These are phyloP conservation scores for Naematelia encephala DNA, from an alignment of 768 basidiomycete species.

Conservation along the genomic window DNA sequence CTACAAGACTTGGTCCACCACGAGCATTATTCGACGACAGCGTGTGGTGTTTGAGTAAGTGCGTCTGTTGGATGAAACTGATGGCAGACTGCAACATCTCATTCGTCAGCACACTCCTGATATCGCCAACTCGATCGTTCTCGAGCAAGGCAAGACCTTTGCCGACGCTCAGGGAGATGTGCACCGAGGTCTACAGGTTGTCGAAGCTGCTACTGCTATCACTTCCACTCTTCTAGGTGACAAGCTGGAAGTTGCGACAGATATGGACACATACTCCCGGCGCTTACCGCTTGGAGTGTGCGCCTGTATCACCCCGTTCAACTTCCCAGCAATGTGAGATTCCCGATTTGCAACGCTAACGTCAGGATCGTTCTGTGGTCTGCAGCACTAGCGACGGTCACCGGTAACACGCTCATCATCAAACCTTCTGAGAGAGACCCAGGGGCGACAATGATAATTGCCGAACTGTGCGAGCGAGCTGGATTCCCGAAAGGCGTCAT, in stretches of 20 bases:
- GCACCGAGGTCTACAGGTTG: conserved; percentile 76
- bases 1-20: conserved; percentile 81
- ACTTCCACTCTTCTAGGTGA: conserved; percentile 84
- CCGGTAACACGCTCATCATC: conserved; percentile 85
- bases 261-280: conserved; percentile 87
- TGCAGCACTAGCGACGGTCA: conserved; percentile 55
- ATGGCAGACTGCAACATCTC: conserved; percentile 73
- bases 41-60: conserved; percentile 81
- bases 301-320: conserved; percentile 62
- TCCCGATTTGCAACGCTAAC: conserved; percentile 73
- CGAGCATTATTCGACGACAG: conserved; percentile 81
- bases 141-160: conserved; percentile 94
- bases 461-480: conserved; percentile 85
- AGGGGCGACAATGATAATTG: conserved; percentile 95
- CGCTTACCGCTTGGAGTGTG: conserved; percentile 83
- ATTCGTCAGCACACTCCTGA: conserved; percentile 81
- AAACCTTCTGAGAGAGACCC: conserved; percentile 97
- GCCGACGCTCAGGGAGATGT: conserved; percentile 94
- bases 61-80: background rate
- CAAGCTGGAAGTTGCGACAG: conserved; percentile 86
- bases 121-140: conserved; percentile 80
- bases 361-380: conserved; percentile 91
- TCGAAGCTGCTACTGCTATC: conserved; percentile 64
- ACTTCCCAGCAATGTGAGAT: conserved; percentile 63
- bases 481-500: conserved; percentile 68